Base-by-base conservation (phyloP, 2,329 filamentous ascomycete species). In the Cladophialophora psammophila region DNA sequence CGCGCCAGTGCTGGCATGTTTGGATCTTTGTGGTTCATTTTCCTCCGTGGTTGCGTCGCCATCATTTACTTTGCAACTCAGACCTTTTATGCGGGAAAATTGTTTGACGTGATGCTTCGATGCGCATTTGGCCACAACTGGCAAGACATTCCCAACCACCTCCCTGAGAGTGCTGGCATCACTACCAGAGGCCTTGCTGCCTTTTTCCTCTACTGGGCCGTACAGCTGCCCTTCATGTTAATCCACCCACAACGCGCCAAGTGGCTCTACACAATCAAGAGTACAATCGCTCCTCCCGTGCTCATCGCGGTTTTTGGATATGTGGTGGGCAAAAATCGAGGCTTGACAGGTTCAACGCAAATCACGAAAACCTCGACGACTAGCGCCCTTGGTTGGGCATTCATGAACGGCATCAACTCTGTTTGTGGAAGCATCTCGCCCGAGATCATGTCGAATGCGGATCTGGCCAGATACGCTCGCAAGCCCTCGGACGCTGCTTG, bases 1-100 rank as follows among this genome's bases (percentile, higher is more conserved):
- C 74, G 80, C n/a, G 74, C 73, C 8, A 78, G 79, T 12, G 80
- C 80, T 65, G 80, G 80, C 66, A 80, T 81, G 76, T 80, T 73
- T 64, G 80, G 79, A 12, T 74, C 76, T 9, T 82, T 80, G 71
- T 82, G 81, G 65, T 79, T 80, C 65, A 79, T 83, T 13, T 73
- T 75, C 31, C 78, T 79, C 7, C 75, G 81, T 52, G 75, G 78
- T 4, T 74, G 78, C n/a, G 73, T 82, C 48, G 79, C 79, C 50
- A 77, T 79, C 68, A 77, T 82, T 57, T 81, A 77, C 77, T 79
- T 79, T 61, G 73, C 55, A 13, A 38, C 56, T 4, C 38, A 64
- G n/a, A 35, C 57, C 9, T 64, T 58, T 70, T 73, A 65, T 54
- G 67, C 70, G 55, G 71, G 71, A 5, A 68, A 74, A 48, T 74